Evolutionary conservation across 306 rosid genomes (phyloP).

Genomic region (Quercus suber): DNA sequence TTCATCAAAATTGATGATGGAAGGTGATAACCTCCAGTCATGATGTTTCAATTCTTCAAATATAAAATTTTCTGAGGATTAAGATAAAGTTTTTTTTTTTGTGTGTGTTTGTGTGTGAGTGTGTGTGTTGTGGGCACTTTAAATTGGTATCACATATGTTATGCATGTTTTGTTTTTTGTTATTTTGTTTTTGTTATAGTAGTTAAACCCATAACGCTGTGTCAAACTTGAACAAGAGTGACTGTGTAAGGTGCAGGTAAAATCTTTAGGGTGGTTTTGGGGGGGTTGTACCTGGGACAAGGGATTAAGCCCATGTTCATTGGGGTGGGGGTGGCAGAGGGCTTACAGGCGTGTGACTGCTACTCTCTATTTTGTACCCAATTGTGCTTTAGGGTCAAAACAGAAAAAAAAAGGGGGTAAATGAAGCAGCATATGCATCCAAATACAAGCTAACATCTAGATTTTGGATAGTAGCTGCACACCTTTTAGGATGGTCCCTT

Average conservation of each 20-base stretch:
- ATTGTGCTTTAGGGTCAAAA: background rate
- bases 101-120: too few relatives aligned
- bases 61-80: constrained; percentile 6
- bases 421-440: background rate
- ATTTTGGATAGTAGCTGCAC: background rate
- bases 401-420: background rate
- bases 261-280: background rate
- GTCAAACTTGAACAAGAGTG: constrained; percentile 8
- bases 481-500: background rate
- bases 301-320: background rate
- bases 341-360: background rate
- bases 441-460: background rate
- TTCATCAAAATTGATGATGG: constrained; percentile 83
- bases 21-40: constrained; percentile 52
- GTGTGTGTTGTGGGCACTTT: background rate
- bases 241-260: background rate
- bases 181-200: background rate
- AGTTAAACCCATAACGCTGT: background rate
- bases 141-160: constrained; percentile 18
- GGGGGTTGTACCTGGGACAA: background rate
- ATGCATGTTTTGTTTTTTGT: constrained; percentile 3
- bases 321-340: background rate
- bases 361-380: background rate
- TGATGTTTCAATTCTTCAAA: constrained; percentile 6
- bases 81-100: constrained; percentile 4